Base-by-base conservation (phyloP, 768 basidiomycete species). In the Boletus reticulatus region DNA sequence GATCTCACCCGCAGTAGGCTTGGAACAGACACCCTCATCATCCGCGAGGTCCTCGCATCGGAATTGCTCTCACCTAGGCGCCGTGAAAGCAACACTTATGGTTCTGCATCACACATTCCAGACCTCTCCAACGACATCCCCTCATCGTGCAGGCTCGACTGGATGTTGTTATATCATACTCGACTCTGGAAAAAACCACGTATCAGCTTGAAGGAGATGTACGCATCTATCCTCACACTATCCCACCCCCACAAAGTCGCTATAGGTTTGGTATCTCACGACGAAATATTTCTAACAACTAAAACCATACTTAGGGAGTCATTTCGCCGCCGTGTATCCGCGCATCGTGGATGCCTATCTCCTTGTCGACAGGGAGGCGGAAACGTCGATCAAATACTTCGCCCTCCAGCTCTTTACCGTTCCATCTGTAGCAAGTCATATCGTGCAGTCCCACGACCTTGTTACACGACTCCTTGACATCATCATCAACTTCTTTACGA, bases 321-420 rank as follows among this genome's bases (percentile, higher is more conserved):
- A 88, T 62, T 94, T 94, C 68, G 88, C 92, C 0, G 82, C 80
- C 50, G 84, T 92, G 11, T 99, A 98, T 72, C 87, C 87, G 53
- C 81, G 87, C 62, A 78, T 98, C 47, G 89, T 95, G 62, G 92
- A 96, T 62, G 84, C 92, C 3, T 98, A 95, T 72, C 84, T 98
- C 10, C 84, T 96, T 43, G 84, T 90, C 20, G 97, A 98, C 63
- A 83, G 95, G 13, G 96, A 99, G 68, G 88, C 92, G 1, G 97
- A 99, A 68, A 93, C 92, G 8, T 94, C 92, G 16, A 89, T 98
- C 76, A 90, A 95, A 65, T 94, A 93, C 67, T 91, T 96, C 58
- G 89, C 92, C 16, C 78, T 96, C 6, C 93, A 97, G 66, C 80
- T 98, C 34, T 97, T 97, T 75, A 94, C 94, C 0, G 88, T 93